phyloP scores from a whole-genome alignment of 441 rosid genomes.

The Arabidopsis lyrata region DNA sequence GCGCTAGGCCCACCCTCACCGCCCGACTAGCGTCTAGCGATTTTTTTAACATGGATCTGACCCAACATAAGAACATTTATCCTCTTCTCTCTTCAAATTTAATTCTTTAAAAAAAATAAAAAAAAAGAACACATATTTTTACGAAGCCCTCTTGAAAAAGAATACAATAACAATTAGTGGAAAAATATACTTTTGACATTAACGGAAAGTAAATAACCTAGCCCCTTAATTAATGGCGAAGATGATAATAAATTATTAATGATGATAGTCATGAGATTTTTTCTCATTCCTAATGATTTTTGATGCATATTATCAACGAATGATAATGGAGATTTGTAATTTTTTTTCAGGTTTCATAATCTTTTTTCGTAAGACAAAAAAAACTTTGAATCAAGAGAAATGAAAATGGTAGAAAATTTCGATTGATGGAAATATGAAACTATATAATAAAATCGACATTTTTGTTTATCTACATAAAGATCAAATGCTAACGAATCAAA shows the following conservation, averaged over 20 bases:
- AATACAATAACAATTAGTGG: neutral
- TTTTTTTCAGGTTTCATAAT: no score
- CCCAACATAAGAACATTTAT: no score
- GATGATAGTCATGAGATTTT: no score
- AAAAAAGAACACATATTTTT: neutral
- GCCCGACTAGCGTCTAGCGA: no score
- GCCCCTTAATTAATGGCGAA: neutral
- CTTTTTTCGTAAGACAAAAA: no score
- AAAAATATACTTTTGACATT: neutral
- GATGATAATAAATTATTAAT: neutral
- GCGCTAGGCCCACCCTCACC: no score
- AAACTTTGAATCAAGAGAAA: neutral
- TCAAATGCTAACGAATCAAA: neutral
- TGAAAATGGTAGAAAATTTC: neutral
- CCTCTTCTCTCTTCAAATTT: neutral
- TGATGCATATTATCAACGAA: no score
- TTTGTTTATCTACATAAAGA: conserved; percentile 3
- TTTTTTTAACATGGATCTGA: no score
- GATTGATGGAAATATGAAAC: neutral
- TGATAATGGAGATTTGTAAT: neutral
- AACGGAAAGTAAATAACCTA: neutral
- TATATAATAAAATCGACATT: neutral
- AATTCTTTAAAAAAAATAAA: no score
- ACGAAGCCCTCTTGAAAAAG: neutral
- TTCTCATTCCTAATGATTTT: neutral